Evolutionary conservation across 108 stramenopile genomes (phyloP), one percentile per base, ranked within the genome.

Genomic region (Fragilariopsis cylindrus): DNA sequence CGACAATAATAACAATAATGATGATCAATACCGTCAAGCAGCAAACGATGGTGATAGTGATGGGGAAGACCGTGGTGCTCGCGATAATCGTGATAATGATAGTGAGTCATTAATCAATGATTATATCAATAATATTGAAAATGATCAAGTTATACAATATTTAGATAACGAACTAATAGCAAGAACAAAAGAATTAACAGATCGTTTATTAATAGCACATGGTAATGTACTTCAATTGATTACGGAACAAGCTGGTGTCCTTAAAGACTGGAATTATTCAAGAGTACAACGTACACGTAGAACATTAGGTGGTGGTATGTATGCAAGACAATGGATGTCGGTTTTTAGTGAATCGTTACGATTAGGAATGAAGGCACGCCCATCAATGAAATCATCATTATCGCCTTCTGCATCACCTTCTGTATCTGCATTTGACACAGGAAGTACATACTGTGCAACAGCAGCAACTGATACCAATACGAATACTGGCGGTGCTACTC

Each of bases 201-300:
- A 95, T 43, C 71, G 81, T 3, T 91, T 95, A 88, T 68, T 95
- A 12, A 95, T 95, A 62, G 92, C 94, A 2, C 94, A 95, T 73
- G 94, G 94, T 0, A 92, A 89, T 48, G 52, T 86, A 13, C 57
- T 81, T 0, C 94, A 95, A 62, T 72, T 95, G 9, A 58, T 91
- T 3, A 41, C 86, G 52, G 94, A 95, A 64, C 90, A 95, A 56
- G 74, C 85, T 6, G 92, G 92, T 5, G 68, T 67, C 43, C 58
- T 79, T 11, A 93, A 93, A 57, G 75, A 81, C 40, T 90, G 87
- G 81, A 95, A 90, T 56, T 95, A 87, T 72, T 88, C 87, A 42
- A 83, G 94, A 12, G 86, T 95, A 2, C 87, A 89, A 71, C 74
- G 88, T 42, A 89, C 89, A 1, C 82, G 90, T 48, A 83, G 88